Base-by-base conservation (phyloP, 2,329 filamentous ascomycete genomes). In the Pyrenophora tritici-repentis region DNA sequence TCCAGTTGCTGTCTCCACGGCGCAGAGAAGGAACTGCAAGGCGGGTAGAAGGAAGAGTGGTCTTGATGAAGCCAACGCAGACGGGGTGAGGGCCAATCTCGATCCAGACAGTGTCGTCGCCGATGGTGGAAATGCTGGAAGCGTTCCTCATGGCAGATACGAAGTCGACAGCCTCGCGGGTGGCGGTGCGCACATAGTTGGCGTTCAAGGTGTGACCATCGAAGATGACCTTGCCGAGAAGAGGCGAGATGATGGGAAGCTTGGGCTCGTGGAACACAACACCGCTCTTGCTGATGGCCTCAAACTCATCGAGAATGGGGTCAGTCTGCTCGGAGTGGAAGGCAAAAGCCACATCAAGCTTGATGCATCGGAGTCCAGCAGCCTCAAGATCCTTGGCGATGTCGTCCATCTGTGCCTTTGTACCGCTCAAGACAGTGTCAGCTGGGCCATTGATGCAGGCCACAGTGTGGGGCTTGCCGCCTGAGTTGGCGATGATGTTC, bases 61-160 rank as follows among this genome's bases (percentile, higher is more conserved):
- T 68, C 50, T 76, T 79, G 34, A 80, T 71, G 12, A 53, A 42
- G 1, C 14, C 17, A 4, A 18, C 17, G 26, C 54, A 53, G 12
- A 80, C 70, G 0, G 79, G 75, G 50, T 80, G 75, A 2, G 79
- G 78, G 6, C 80, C 80, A 49, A 82, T 70, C 50, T 79, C 76
- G 29, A 79, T 52, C 66, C 69, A 76, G 17, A 75, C 50, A 2
- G 70, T 75, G 31, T 69, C 62, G 4, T 72, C 67, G 26, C 26
- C 5, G 37, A 62, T 8, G 16, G 29, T 29, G 8, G 35, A 16
- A n/a, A 18, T 32, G 2, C 32, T 54, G 22, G 74, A 77, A 38
- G 63, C 72, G 4, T 29, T 29, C 26, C 26, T 29, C 26, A 75
- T 61, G 14, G 7, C 24, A 17, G 24, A 24, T 7, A 32, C 14